A percentile compares a stretch with the other conserved stretches of the same genome.
Evolutionary conservation across 768 basidiomycete species (phyloP).

Genomic region (Kwoniella shandongensis): DNA sequence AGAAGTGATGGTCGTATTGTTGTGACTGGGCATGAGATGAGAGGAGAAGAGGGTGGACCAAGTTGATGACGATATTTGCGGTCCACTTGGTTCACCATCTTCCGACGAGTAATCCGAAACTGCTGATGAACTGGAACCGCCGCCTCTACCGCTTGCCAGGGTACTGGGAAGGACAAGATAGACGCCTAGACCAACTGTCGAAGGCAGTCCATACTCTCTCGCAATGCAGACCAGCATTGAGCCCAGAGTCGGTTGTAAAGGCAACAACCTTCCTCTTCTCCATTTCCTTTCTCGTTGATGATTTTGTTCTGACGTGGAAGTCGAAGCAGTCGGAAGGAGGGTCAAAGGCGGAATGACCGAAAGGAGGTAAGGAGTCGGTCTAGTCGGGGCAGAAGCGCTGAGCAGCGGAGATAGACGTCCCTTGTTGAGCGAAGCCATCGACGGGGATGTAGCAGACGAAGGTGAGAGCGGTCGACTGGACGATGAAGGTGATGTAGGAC

Average conservation of each 20-base stretch:
- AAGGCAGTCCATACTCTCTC: slow-evolving; percentile 88
- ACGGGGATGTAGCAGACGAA: slow-evolving; percentile 6
- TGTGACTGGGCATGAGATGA: slow-evolving; percentile 10
- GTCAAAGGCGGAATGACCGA: slow-evolving; percentile 44
- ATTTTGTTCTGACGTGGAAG: slow-evolving; percentile 10
- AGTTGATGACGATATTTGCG: slow-evolving; percentile 32
- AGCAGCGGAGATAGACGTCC: slow-evolving; percentile 10
- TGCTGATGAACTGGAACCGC: slow-evolving; percentile 56
- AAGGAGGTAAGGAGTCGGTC: slow-evolving; percentile 30
- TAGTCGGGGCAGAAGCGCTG: slow-evolving; percentile 6
- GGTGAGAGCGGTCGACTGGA: slow-evolving; percentile 4
- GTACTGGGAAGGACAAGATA: slow-evolving; percentile 65
- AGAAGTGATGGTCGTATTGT: slow-evolving; percentile 1
- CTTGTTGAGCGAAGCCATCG: background rate
- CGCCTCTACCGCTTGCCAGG: slow-evolving; percentile 52
- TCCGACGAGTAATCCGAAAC: slow-evolving; percentile 14
- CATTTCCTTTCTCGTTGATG: slow-evolving; percentile 47
- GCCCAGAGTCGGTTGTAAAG: slow-evolving; percentile 77
- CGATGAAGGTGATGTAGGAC: background rate
- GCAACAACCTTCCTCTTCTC: slow-evolving; percentile 79
- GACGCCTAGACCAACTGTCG: slow-evolving; percentile 74
- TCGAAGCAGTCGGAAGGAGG: slow-evolving; percentile 19
- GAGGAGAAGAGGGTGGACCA: slow-evolving; percentile 40
- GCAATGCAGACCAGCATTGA: slow-evolving; percentile 84
- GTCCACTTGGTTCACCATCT: slow-evolving; percentile 27